phyloP scores from a whole-genome alignment of 768 basidiomycete species.

The Chalciporus sphaerocephalus region DNA sequence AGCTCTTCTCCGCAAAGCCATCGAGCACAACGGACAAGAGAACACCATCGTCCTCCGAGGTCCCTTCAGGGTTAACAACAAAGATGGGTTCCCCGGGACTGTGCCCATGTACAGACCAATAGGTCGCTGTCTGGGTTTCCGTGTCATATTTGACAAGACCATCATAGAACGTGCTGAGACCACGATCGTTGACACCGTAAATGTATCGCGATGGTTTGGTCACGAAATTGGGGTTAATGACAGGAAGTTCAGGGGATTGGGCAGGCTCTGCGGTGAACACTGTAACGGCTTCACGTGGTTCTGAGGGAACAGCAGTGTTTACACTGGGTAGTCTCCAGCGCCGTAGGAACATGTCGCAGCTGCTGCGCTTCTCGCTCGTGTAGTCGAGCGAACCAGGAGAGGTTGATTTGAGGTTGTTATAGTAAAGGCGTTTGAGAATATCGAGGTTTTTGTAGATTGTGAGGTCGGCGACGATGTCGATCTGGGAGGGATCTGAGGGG shows the following conservation, averaged over 20 bases:
- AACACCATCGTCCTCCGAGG: constrained; percentile 35
- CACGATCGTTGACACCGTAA: constrained; percentile 28
- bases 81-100: constrained; percentile 38
- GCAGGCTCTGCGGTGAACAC: constrained; percentile 21
- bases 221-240: constrained; percentile 30
- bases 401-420: constrained; percentile 26
- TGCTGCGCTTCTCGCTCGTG: constrained; percentile 17
- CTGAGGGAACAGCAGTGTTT: constrained; percentile 11
- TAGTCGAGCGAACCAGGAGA: constrained; percentile 25
- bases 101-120: constrained; percentile 29
- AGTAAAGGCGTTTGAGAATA: constrained; percentile 31
- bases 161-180: constrained; percentile 32
- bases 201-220: constrained; percentile 33
- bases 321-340: constrained; percentile 32
- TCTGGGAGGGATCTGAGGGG: constrained; percentile 21
- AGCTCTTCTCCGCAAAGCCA: constrained; percentile 28
- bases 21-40: constrained; percentile 37
- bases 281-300: constrained; percentile 16
- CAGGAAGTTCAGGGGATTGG: constrained; percentile 36
- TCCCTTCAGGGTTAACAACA: constrained; percentile 27
- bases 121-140: constrained; percentile 16
- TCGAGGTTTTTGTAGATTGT: constrained; percentile 32
- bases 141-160: constrained; percentile 36
- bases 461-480: constrained; percentile 35
- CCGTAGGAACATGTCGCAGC: constrained; percentile 21